Conservation (phyloP, 108 stramenopile species). For the Conticribra weissflogii region DNA sequence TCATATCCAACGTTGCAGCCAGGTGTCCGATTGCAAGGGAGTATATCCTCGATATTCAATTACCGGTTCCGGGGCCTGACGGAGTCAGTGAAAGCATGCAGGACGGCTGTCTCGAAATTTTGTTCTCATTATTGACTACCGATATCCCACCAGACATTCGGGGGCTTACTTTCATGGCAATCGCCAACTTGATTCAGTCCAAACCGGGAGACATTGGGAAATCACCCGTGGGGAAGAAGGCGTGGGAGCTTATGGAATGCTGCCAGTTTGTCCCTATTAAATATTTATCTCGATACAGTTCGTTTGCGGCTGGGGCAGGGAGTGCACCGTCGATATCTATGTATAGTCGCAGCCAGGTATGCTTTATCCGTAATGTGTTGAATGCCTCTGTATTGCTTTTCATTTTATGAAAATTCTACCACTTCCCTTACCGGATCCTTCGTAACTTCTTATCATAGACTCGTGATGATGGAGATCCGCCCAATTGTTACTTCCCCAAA, state of each 20-base stretch:
- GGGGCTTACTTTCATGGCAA: conserved; percentile 71
- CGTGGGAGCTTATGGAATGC: conserved; percentile 79
- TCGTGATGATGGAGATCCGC: conserved; percentile 9
- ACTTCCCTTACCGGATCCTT: background rate
- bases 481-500: conserved; percentile 36
- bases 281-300: conserved; percentile 60
- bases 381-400: background rate
- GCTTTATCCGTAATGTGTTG: background rate
- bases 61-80: conserved; percentile 40
- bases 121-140: conserved; percentile 69
- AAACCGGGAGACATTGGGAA: conserved; percentile 20
- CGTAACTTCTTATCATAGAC: no score
- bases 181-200: conserved; percentile 67
- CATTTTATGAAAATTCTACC: background rate
- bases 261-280: conserved; percentile 73
- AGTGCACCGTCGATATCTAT: conserved; percentile 12
- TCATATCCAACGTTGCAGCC: conserved; percentile 66
- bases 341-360: conserved; percentile 23
- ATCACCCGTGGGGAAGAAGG: conserved; percentile 45
- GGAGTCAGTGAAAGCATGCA: conserved; percentile 25
- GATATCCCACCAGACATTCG: conserved; percentile 60
- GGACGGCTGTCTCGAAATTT: conserved; percentile 64
- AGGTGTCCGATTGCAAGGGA: conserved; percentile 52
- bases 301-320: conserved; percentile 31
- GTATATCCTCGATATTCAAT: conserved; percentile 52